Percentiles rank a stretch among this genome's conserved stretches.
Evolutionary conservation across 495 filamentous ascomycete genomes (phyloP).

Genomic region (Neurospora hispaniola): DNA sequence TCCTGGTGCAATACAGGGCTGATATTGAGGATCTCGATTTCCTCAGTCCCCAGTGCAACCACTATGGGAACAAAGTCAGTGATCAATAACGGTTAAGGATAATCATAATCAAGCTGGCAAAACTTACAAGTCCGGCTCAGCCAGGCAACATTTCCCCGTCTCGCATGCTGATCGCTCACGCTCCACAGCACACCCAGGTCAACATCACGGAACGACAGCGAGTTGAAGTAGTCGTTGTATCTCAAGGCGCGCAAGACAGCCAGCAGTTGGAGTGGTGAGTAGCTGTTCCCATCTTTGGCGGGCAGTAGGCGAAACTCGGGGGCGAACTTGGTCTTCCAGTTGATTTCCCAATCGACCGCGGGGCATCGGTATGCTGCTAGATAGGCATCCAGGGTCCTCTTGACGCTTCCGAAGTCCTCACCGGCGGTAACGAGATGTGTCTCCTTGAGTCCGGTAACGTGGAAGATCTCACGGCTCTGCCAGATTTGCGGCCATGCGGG

Average conservation of each 20-base stretch:
- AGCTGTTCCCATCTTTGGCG: slow-evolving; percentile 49
- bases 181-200: slow-evolving; percentile 39
- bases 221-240: slow-evolving; percentile 84
- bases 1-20: slow-evolving; percentile 36
- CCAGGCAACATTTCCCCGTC: slow-evolving; percentile 19
- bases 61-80: slow-evolving; percentile 13
- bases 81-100: background rate
- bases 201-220: slow-evolving; percentile 72
- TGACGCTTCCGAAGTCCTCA: slow-evolving; percentile 72
- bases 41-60: slow-evolving; percentile 16
- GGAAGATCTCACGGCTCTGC: slow-evolving; percentile 54
- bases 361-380: slow-evolving; percentile 65
- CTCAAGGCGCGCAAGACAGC: slow-evolving; percentile 78
- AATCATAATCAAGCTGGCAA: background rate
- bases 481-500: slow-evolving; percentile 73
- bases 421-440: slow-evolving; percentile 40
- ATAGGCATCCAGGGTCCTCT: slow-evolving; percentile 78
- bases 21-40: slow-evolving; percentile 26
- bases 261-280: slow-evolving; percentile 64
- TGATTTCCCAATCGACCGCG: slow-evolving; percentile 68
- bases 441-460: slow-evolving; percentile 49
- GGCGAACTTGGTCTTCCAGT: slow-evolving; percentile 64
- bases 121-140: slow-evolving; percentile 21
- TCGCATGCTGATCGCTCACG: slow-evolving; percentile 19
- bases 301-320: slow-evolving; percentile 77